phyloP scores from a whole-genome alignment of 805 yeast genomes.

The Ogataea henricii region DNA sequence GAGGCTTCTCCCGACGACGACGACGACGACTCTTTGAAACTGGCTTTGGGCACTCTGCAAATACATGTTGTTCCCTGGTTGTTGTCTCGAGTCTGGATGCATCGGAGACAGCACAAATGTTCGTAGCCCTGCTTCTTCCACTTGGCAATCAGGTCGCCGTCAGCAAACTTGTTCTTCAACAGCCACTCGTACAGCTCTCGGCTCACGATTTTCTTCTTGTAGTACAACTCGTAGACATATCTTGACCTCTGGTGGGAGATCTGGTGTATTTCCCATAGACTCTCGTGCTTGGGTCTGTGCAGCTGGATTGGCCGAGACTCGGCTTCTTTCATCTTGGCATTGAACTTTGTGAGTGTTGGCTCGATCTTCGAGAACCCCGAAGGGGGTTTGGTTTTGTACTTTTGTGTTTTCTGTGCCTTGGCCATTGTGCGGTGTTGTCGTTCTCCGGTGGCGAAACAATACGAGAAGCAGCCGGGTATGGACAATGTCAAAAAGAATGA shows the following conservation, averaged over 20 bases:
- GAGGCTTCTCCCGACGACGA: conserved; percentile 30
- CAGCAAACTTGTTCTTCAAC: conserved; percentile 64
- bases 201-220: conserved; percentile 67
- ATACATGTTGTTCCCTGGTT: conserved; percentile 73
- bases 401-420: conserved; percentile 10
- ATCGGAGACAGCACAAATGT: conserved; percentile 76
- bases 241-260: conserved; percentile 75
- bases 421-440: conserved; percentile 8
- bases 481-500: not conserved
- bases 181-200: conserved; percentile 74
- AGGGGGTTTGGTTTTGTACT: conserved; percentile 53
- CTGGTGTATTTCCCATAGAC: conserved; percentile 69
- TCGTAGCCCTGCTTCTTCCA: conserved; percentile 70
- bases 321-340: conserved; percentile 55
- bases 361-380: conserved; percentile 70
- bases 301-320: conserved; percentile 42
- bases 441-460: too few relatives aligned
- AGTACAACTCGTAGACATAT: conserved; percentile 73
- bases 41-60: conserved; percentile 78
- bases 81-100: conserved; percentile 66
- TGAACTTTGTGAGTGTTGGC: conserved; percentile 64
- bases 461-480: not conserved
- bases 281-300: conserved; percentile 53
- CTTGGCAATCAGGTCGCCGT: conserved; percentile 74
- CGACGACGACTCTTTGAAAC: conserved; percentile 30